Conservation (phyloP, 1,284 basidiomycete species). For the Kwoniella shivajii region DNA sequence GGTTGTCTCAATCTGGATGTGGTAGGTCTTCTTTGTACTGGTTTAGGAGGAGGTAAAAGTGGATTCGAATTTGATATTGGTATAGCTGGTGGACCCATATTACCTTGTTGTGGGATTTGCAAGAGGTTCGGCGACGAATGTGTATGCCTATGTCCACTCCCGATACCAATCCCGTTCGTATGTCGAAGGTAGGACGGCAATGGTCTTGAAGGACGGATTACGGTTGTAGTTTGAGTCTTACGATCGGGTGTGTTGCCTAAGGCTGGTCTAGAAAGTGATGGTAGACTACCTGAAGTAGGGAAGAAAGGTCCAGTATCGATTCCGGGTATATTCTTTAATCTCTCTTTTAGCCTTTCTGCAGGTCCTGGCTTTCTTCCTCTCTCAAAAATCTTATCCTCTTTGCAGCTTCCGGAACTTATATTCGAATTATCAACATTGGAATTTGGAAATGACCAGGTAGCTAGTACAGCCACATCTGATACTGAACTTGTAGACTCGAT, state of each 20-base stretch:
- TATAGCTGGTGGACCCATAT: conserved; percentile 15
- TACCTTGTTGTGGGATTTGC: conserved; percentile 4
- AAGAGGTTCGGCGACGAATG: conserved; percentile 24
- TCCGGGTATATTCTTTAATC: conserved; percentile 18
- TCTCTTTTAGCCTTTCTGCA: conserved; percentile 18
- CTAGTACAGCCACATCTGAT: conserved; percentile 25
- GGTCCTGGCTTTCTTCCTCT: conserved; percentile 6
- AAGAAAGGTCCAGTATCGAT: conserved; percentile 16
- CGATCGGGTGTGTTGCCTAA: neutral
- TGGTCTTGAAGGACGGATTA: conserved; percentile 11
- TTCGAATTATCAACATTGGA: neutral
- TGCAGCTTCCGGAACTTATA: neutral
- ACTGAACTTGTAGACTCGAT: conserved; percentile 17
- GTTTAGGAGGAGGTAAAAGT: conserved; percentile 14
- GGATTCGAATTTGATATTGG: conserved; percentile 5
- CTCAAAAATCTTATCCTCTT: neutral
- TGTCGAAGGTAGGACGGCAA: conserved; percentile 14
- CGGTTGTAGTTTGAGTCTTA: neutral
- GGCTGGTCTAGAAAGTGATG: neutral
- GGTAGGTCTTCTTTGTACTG: conserved; percentile 12
- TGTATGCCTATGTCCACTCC: conserved; percentile 20
- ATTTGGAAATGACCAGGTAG: conserved; percentile 29
- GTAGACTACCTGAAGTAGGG: conserved; percentile 1
- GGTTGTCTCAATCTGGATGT: conserved; percentile 24
- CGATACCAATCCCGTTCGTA: too few species aligned